Conservation (phyloP, 2,329 filamentous ascomycete species). For the Magnaporthales sp. region DNA sequence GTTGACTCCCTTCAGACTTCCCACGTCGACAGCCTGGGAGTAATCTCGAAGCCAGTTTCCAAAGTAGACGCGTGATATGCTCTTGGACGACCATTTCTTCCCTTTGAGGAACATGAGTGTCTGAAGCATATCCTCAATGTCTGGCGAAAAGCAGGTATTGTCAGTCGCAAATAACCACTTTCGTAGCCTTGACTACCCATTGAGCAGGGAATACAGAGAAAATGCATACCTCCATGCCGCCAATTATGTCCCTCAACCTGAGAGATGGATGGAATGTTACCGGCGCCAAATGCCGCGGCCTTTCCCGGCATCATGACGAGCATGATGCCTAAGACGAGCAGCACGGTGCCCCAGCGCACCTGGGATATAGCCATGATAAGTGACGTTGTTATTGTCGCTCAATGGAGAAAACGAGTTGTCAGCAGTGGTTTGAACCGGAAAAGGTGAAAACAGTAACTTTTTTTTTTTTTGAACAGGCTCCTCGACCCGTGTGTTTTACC, state of each 20-base stretch:
- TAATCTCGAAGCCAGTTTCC: slow-evolving; percentile 85
- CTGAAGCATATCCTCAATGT: slow-evolving; percentile 77
- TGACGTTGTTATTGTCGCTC: not conserved
- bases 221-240: slow-evolving; percentile 51
- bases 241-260: slow-evolving; percentile 61
- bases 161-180: not conserved
- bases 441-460: not conserved
- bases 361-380: slow-evolving; percentile 1
- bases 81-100: slow-evolving; percentile 77
- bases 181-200: not conserved
- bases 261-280: slow-evolving; percentile 60
- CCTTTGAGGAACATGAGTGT: slow-evolving; percentile 68
- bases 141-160: slow-evolving; percentile 23
- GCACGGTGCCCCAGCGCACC: slow-evolving; percentile 35
- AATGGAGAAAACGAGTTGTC: not conserved
- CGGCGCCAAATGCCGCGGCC: slow-evolving; percentile 57
- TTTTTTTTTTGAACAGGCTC: not conserved
- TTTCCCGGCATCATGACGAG: slow-evolving; percentile 48
- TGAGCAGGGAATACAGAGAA: too few species aligned
- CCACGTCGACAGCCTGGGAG: slow-evolving; percentile 74
- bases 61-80: slow-evolving; percentile 73
- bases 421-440: not conserved
- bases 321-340: slow-evolving; percentile 43
- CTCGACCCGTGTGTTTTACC: too few species aligned
- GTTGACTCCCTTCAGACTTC: slow-evolving; percentile 69